Percentiles rank a stretch among this genome's conserved stretches.
Conservation (phyloP, 176 grass and related monocot genomes). For the Alopecurus myosuroides region DNA sequence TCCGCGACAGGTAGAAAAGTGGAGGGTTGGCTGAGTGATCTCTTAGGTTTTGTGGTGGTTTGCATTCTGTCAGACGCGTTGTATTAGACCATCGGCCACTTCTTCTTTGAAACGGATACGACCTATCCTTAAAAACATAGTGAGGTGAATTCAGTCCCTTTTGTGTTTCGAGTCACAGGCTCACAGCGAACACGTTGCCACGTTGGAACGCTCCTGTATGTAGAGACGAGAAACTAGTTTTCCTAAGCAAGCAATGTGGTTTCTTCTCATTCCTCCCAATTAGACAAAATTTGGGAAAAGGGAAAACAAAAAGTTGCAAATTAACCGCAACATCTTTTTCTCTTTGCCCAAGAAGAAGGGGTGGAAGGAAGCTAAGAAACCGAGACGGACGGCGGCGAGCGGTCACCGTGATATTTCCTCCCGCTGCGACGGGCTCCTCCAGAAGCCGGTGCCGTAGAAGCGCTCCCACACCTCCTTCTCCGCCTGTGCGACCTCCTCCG, state of each 20-base stretch:
- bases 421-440: constrained; percentile 71
- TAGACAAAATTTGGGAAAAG: neutral
- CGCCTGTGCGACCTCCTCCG: constrained; percentile 16
- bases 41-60: too few relatives aligned
- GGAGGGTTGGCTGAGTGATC: too few relatives aligned
- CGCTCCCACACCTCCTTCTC: constrained; percentile 61
- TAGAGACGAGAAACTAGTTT: too few relatives aligned
- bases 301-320: neutral
- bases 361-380: constrained; percentile 15
- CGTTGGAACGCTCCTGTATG: too few relatives aligned
- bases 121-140: too few relatives aligned
- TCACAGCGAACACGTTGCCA: too few relatives aligned
- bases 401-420: constrained; percentile 28
- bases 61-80: too few relatives aligned
- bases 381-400: neutral
- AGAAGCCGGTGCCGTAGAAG: constrained; percentile 79
- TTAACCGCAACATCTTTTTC: neutral
- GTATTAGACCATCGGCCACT: too few relatives aligned
- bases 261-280: constrained; percentile 15
- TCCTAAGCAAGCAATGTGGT: neutral
- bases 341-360: constrained; percentile 4
- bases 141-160: too few relatives aligned
- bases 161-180: too few relatives aligned
- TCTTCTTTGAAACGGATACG: too few relatives aligned
- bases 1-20: too few relatives aligned